Evolutionary conservation across 2,329 filamentous ascomycete species (phyloP).

Genomic region (Neobulgaria alba): DNA sequence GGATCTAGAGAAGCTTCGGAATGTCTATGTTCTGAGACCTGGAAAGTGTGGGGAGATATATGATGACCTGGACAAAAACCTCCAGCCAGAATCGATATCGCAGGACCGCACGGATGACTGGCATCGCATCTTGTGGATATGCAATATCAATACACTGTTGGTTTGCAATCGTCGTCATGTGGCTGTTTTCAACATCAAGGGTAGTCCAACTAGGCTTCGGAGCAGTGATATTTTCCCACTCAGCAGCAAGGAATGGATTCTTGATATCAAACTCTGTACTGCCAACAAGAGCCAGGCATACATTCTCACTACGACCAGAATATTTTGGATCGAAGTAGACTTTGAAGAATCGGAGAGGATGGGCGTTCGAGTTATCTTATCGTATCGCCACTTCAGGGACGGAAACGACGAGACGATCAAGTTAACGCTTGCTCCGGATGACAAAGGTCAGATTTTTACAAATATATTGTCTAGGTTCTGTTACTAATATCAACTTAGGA

Average conservation of each 20-base stretch:
- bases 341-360: constrained; percentile 12
- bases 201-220: constrained; percentile 13
- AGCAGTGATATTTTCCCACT: constrained; percentile 13
- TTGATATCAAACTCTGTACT: constrained; percentile 46
- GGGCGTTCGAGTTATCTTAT: constrained; percentile 31
- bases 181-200: constrained; percentile 24
- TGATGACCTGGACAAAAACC: constrained; percentile 13
- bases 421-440: constrained; percentile 29
- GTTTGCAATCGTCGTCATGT: constrained; percentile 34
- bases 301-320: constrained; percentile 39
- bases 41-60: constrained; percentile 21
- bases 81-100: constrained; percentile 1
- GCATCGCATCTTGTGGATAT: constrained; percentile 40
- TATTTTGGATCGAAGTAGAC: constrained; percentile 26
- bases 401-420: constrained; percentile 32
- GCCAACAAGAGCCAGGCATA: constrained; percentile 42
- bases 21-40: constrained; percentile 8
- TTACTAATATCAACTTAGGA: constrained; percentile 14
- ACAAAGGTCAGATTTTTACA: constrained; percentile 13
- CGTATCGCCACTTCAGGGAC: constrained; percentile 37
- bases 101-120: constrained; percentile 32
- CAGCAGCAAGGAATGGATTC: constrained; percentile 37
- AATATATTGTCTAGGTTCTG: background rate
- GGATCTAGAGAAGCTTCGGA: constrained; percentile 34
- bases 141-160: constrained; percentile 36